phyloP scores from a whole-genome alignment of 2,329 filamentous ascomycete genomes.

The Aspergillus luchuensis region DNA sequence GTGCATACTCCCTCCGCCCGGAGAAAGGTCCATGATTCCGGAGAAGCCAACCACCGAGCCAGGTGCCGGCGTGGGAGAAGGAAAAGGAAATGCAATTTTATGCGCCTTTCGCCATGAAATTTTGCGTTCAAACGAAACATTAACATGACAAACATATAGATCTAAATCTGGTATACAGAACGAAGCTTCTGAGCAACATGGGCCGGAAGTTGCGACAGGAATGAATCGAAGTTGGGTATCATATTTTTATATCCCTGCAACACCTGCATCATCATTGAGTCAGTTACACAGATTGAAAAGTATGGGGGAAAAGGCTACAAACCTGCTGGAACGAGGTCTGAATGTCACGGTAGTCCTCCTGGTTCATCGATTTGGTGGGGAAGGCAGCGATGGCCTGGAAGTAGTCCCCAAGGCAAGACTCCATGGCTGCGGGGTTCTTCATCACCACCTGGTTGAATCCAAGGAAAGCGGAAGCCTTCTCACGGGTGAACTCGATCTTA shows the following conservation, averaged over 20 bases:
- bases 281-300: not conserved
- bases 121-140: constrained; percentile 21
- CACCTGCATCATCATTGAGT: constrained; percentile 30
- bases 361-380: constrained; percentile 61
- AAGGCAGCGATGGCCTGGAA: constrained; percentile 81
- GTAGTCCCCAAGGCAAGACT: constrained; percentile 77
- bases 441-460: constrained; percentile 85
- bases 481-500: constrained; percentile 82
- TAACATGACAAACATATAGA: constrained; percentile 18
- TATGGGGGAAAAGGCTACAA: constrained; percentile 36
- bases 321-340: constrained; percentile 77
- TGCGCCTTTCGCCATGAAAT: constrained; percentile 27
- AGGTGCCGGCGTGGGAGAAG: not conserved
- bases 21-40: not conserved
- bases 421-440: constrained; percentile 88
- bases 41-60: not conserved
- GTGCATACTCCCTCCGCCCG: not conserved
- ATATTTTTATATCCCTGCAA: constrained; percentile 51
- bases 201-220: constrained; percentile 45
- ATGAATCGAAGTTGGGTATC: constrained; percentile 51
- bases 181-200: constrained; percentile 45
- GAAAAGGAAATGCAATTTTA: constrained; percentile 21
- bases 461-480: constrained; percentile 91
- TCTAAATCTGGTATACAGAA: constrained; percentile 46
- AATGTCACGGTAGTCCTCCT: constrained; percentile 62